A percentile compares a stretch with the other conserved stretches of the same genome.
These are phyloP conservation scores for Laguncularia racemosa DNA, from an alignment of 345 rosid genomes.

Conservation along the genomic window DNA sequence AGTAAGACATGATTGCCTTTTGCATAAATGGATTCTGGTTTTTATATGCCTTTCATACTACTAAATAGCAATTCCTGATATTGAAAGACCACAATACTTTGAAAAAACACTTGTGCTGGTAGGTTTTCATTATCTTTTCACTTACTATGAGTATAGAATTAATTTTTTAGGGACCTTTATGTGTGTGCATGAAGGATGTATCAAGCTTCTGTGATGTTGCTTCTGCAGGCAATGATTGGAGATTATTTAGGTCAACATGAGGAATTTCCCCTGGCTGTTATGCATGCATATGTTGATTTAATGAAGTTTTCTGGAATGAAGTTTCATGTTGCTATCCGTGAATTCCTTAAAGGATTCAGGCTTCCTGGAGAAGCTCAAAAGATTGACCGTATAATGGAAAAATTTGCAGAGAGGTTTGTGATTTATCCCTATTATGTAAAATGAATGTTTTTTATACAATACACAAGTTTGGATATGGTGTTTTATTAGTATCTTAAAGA, in stretches of 20 bases:
- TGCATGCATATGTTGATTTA: constrained; percentile 96
- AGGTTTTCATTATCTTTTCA: too few relatives aligned
- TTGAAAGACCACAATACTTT: too few relatives aligned
- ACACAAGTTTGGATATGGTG: too few relatives aligned
- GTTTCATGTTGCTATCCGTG: constrained; percentile 84
- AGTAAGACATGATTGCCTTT: too few relatives aligned
- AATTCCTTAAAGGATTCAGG: constrained; percentile 87
- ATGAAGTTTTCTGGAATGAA: constrained; percentile 83
- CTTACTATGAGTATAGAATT: too few relatives aligned
- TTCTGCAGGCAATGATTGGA: constrained; percentile 84
- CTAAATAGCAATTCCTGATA: too few relatives aligned
- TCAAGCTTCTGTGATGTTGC: constrained; percentile 3
- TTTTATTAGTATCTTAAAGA: too few relatives aligned
- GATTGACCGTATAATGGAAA: constrained; percentile 98
- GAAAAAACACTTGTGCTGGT: too few relatives aligned
- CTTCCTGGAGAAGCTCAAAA: constrained; percentile 99
- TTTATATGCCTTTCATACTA: too few relatives aligned
- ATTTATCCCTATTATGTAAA: neutral
- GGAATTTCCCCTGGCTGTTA: constrained; percentile 95
- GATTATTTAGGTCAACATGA: constrained; percentile 97
- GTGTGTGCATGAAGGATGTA: neutral
- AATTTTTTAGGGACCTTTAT: too few relatives aligned
- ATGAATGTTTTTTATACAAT: neutral
- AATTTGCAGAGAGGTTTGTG: constrained; percentile 92
- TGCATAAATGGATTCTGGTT: too few relatives aligned